phyloP scores from a whole-genome alignment of 768 basidiomycete species.

The Hortiboletus campestris region DNA sequence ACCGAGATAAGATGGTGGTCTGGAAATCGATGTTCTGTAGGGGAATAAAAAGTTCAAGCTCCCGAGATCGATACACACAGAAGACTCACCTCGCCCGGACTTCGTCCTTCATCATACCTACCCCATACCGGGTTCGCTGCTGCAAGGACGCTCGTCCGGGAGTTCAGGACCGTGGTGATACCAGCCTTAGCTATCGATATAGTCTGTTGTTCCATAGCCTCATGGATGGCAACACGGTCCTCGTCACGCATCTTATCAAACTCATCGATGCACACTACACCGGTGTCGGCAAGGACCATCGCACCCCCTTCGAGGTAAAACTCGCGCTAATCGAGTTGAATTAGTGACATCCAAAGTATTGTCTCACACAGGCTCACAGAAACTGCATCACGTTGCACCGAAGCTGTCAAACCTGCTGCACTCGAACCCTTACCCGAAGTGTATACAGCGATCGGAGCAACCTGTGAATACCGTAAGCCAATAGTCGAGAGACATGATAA shows the following conservation, averaged over 20 bases:
- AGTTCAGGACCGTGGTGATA: conserved; percentile 96
- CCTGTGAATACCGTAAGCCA: conserved; percentile 42
- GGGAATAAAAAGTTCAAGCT: neutral
- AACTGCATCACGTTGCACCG: conserved; percentile 89
- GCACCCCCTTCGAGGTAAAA: conserved; percentile 99
- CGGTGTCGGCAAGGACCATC: conserved; percentile 98
- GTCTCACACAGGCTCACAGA: conserved; percentile 55
- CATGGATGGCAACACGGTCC: conserved; percentile 97
- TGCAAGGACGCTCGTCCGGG: conserved; percentile 91
- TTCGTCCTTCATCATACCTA: conserved; percentile 93
- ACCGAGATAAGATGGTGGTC: conserved; percentile 95
- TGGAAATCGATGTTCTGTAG: conserved; percentile 90
- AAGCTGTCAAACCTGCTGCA: conserved; percentile 97
- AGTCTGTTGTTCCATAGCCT: conserved; percentile 99
- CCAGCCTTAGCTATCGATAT: conserved; percentile 99
- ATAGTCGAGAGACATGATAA: neutral
- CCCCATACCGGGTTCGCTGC: conserved; percentile 99
- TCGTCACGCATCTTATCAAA: conserved; percentile 99
- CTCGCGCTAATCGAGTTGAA: conserved; percentile 62
- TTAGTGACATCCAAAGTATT: conserved; percentile 1
- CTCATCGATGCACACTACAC: conserved; percentile 98
- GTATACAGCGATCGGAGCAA: conserved; percentile 97
- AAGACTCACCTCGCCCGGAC: conserved; percentile 79
- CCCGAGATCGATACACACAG: neutral
- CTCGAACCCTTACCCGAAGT: conserved; percentile 98